Percentiles rank a stretch among this genome's conserved stretches.
Evolutionary conservation across 2,329 filamentous ascomycete genomes (phyloP).

Genomic region (Trichophaea hybrida): DNA sequence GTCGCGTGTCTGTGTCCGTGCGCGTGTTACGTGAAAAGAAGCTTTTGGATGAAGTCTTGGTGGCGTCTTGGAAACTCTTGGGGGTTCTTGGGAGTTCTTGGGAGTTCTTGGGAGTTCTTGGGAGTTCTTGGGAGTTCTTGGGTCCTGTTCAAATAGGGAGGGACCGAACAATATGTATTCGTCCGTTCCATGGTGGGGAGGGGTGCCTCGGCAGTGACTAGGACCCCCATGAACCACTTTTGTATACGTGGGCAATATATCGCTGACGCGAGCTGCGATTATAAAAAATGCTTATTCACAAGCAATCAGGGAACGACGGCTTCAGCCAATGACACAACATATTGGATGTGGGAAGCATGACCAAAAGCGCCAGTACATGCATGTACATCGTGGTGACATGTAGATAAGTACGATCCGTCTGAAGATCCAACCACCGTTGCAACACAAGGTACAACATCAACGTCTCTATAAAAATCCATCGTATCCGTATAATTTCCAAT

Average conservation of each 20-base stretch:
- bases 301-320: background rate
- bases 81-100: background rate
- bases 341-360: no score
- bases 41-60: background rate
- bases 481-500: no score
- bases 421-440: no score
- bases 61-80: background rate
- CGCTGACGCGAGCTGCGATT: background rate
- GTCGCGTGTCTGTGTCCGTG: no score
- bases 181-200: background rate
- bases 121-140: background rate
- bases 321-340: background rate
- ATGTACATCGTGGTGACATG: no score
- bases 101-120: background rate
- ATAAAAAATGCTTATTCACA: background rate
- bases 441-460: no score
- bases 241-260: background rate
- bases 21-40: background rate
- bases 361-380: no score
- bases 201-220: background rate
- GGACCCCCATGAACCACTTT: background rate
- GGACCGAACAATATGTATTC: background rate
- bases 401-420: no score
- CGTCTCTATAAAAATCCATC: no score
- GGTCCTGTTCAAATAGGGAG: background rate